Base-by-base conservation (phyloP, 1,284 basidiomycete genomes). In the Exobasidium rhododendri region DNA sequence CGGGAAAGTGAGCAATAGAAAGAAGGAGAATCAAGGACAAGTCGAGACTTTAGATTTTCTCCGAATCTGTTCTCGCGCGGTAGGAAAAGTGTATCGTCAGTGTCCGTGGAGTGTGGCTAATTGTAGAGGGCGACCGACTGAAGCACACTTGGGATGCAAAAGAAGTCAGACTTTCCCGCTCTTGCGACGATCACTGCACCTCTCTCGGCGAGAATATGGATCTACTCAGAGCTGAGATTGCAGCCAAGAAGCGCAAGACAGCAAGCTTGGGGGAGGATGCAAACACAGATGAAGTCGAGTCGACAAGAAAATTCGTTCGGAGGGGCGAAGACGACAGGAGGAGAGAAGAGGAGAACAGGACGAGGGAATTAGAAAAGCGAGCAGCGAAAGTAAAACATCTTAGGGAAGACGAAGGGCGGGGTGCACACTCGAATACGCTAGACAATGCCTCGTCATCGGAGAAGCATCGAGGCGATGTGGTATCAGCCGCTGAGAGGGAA, bases 211-310 rank as follows among this genome's bases (percentile, higher is more conserved):
- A 40, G 17, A 40, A 40, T 7, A 94, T 94, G 91, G 88, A 94
- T 77, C 86, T 87, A 28, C 87, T 94, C 73, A 90, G 89, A 74
- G 88, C 91, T 60, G 91, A 94, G 81, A 89, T 97, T 66, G 88
- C 87, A 24, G 61, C 70, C 35, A 82, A 85, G 61, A 96, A 97
- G 81, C 88, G 92, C 72, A 94, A 94, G 79, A 83, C 85, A 6
- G 35, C 35, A 40, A 17, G 35, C 35, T 10, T 10, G 7, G 10
- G 17, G 7, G 35, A 40, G 35, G 80, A 83, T n/a, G 50, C 14
- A 31, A 56, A 53, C 44, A 57, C 14, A 17, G 24, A 4, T 49
- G 1, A 59, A 32, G 46, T 76, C 74, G 54, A 43, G 32, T 2
- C 1, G 4, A 13, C 3, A 57, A 11, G 59, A 26, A 61, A 52